phyloP scores from a whole-genome alignment of 768 basidiomycete genomes.

The Boletus subcaerulescens region DNA sequence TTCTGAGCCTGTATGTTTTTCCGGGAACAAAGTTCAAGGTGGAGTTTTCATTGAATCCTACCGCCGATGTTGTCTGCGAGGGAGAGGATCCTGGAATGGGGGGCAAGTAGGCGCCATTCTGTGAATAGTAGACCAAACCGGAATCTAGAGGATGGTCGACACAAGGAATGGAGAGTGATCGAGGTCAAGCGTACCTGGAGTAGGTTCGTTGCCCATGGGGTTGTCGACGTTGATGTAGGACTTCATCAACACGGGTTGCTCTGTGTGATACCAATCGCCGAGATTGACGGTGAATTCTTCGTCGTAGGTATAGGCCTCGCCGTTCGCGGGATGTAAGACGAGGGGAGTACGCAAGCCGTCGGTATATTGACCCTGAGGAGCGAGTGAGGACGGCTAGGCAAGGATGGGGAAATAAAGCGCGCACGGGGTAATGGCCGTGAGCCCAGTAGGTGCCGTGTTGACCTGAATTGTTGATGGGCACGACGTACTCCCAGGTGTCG shows the following conservation, averaged over 20 bases:
- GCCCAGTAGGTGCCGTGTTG: slow-evolving; percentile 85
- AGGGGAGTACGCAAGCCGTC: slow-evolving; percentile 91
- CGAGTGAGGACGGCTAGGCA: neutral
- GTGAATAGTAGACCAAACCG: slow-evolving; percentile 78
- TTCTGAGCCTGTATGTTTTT: slow-evolving; percentile 84
- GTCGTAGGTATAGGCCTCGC: slow-evolving; percentile 72
- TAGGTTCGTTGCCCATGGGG: slow-evolving; percentile 83
- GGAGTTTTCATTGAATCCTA: slow-evolving; percentile 87
- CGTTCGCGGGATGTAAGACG: slow-evolving; percentile 61
- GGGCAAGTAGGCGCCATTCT: slow-evolving; percentile 67
- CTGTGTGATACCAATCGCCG: slow-evolving; percentile 89
- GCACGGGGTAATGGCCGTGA: slow-evolving; percentile 58
- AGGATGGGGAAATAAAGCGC: neutral
- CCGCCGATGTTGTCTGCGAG: slow-evolving; percentile 48
- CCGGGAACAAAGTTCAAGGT: slow-evolving; percentile 79
- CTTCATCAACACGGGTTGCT: slow-evolving; percentile 60
- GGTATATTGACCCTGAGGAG: slow-evolving; percentile 74
- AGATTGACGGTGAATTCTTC: slow-evolving; percentile 86
- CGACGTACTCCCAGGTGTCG: slow-evolving; percentile 65
- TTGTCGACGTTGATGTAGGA: slow-evolving; percentile 70
- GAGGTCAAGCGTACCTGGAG: slow-evolving; percentile 56
- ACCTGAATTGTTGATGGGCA: slow-evolving; percentile 64
- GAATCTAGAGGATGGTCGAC: slow-evolving; percentile 48
- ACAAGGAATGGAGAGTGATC: neutral
- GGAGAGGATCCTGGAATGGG: slow-evolving; percentile 49